Evolutionary conservation across 1,284 basidiomycete species (phyloP), one percentile per base, ranked within the genome.

Genomic region (Golubevia sp.): DNA sequence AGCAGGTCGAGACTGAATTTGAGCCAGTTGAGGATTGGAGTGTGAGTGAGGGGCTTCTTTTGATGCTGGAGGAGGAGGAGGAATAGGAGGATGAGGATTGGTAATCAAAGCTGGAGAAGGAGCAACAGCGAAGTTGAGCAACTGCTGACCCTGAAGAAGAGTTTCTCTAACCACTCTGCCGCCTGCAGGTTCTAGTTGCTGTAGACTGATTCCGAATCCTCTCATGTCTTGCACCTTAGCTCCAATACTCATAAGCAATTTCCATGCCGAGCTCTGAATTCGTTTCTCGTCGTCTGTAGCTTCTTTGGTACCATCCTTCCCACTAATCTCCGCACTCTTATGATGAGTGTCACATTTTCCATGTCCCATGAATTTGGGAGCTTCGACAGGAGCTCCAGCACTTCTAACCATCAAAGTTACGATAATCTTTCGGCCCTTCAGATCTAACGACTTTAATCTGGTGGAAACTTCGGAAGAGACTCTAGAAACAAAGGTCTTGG

Each of bases 331-430:
- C 0, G 85, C 85, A 69, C 92, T 91, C 78, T 91, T 92, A 80
- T 90, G 94, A 85, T 91, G 91, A 0, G 89, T 87, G 59, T 94
- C 90, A 82, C 94, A 97, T 8, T 88, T 85, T 0, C 96, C 96
- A 76, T 98, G 95, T 0, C 96, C 96, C 71, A 98, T 87, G 70
- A 97, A 97, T 91, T 98, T 99, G 0, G 95, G 91, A n/a, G 92
- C 88, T 77, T 99, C 97, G 11, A 92, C 86, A 0, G 95, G 94
- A 0, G 96, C 93, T 59, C 88, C 88, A 0, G 92, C 89, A 79
- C 93, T 90, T 5, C 96, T 88, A 70, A 90, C 90, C 91, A 98
- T 91, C 66, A 98, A 86, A 83, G 95, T 96, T 68, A 97, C 84
- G 0, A 91, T 94, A 23, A 97, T 84, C 26, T 88, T 88, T 5